Evolutionary conservation across 768 basidiomycete species (phyloP).

Genomic region (Pilatotrama ljubarskyi): DNA sequence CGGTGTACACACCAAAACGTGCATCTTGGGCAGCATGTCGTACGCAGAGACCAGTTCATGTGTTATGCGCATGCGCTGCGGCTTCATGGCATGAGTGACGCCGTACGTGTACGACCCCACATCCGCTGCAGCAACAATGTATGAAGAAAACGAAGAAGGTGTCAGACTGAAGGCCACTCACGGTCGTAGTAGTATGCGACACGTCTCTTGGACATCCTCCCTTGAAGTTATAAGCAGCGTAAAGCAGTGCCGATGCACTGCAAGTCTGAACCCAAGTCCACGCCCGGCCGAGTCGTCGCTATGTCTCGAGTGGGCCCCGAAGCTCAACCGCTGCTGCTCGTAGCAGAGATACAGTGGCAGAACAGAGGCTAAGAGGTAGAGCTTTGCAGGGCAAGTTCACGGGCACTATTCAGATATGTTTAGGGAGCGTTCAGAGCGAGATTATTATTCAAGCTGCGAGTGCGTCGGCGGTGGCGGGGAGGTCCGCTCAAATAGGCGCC

Average conservation of each 20-base stretch:
- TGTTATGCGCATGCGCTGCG: slow-evolving; percentile 90
- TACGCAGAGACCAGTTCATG: slow-evolving; percentile 92
- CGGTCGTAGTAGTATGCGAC: slow-evolving; percentile 83
- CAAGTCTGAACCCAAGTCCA: too few species aligned
- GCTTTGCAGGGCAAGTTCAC: too few species aligned
- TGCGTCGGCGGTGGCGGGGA: not conserved
- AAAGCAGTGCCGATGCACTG: too few species aligned
- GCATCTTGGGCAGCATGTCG: slow-evolving; percentile 92
- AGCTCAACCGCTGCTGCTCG: too few species aligned
- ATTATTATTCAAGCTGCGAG: too few species aligned
- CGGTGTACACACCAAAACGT: slow-evolving; percentile 71
- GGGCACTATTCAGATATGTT: too few species aligned
- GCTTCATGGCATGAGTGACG: slow-evolving; percentile 92
- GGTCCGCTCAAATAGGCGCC: not conserved
- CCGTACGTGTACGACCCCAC: slow-evolving; percentile 81
- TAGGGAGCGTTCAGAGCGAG: not conserved
- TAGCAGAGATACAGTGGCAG: too few species aligned
- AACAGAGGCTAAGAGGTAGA: too few species aligned
- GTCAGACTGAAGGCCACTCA: slow-evolving; percentile 32
- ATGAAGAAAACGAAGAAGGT: slow-evolving; percentile 1
- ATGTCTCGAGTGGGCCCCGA: too few species aligned
- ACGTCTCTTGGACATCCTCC: slow-evolving; percentile 63
- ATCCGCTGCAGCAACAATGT: slow-evolving; percentile 47
- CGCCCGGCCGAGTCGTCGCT: too few species aligned
- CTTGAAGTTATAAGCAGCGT: not conserved